Conservation (phyloP, 2,329 filamentous ascomycete genomes). For the Fusarium compactum region DNA sequence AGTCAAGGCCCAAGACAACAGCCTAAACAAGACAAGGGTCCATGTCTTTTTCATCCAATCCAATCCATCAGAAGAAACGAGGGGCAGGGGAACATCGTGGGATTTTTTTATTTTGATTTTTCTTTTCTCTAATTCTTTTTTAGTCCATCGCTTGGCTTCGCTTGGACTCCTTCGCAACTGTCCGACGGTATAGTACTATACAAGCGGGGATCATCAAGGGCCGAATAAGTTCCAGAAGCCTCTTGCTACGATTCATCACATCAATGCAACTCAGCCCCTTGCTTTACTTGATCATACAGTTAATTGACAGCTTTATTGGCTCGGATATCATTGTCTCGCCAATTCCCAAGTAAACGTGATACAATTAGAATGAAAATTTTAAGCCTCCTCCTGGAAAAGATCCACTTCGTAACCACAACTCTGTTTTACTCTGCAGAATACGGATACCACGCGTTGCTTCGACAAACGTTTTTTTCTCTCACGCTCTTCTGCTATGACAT, state of each 20-base stretch:
- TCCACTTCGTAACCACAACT: constrained; percentile 21
- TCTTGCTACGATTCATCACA: neutral
- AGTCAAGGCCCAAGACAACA: constrained; percentile 10
- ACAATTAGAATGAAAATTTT: constrained; percentile 17
- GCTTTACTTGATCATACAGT: constrained; percentile 12
- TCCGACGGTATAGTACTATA: constrained; percentile 14
- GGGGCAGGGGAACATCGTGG: constrained; percentile 35
- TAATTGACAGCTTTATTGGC: constrained; percentile 11
- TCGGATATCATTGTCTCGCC: constrained; percentile 16
- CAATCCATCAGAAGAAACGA: constrained; percentile 9
- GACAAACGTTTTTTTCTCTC: constrained; percentile 7
- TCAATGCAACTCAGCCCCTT: constrained; percentile 15
- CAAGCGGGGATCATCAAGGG: constrained; percentile 25
- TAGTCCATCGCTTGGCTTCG: constrained; percentile 6
- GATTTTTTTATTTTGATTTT: constrained; percentile 4
- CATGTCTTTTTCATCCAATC: neutral
- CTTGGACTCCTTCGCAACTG: constrained; percentile 18
- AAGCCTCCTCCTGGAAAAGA: constrained; percentile 27
- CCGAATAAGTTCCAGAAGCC: constrained; percentile 41
- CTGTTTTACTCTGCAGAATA: neutral
- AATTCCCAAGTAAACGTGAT: constrained; percentile 8
- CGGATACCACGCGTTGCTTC: constrained; percentile 23
- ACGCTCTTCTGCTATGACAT: constrained; percentile 13
- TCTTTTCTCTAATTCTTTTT: constrained; percentile 15
- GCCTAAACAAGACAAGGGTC: constrained; percentile 22